Evolutionary conservation across 345 rosid species (phyloP).

Genomic region (Orychophragmus violaceus): DNA sequence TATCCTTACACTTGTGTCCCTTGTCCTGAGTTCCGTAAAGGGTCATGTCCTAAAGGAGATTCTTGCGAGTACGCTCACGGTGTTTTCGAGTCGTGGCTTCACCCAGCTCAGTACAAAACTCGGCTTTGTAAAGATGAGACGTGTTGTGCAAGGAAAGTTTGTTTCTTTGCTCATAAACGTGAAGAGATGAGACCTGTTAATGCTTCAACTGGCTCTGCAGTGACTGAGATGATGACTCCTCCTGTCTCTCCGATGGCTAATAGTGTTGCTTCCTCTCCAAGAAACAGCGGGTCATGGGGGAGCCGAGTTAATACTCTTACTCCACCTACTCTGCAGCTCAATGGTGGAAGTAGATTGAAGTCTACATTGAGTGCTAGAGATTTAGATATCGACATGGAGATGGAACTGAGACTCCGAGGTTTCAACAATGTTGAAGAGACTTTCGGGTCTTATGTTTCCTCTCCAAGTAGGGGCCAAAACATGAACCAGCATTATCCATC

Average conservation of each 20-base stretch:
- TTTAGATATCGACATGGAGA: constrained; percentile 57
- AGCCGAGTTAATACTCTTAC: constrained; percentile 53
- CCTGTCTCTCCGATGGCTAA: constrained; percentile 39
- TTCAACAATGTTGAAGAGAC: constrained; percentile 45
- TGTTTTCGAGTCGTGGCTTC: constrained; percentile 96
- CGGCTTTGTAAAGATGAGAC: constrained; percentile 95
- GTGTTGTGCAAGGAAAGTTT: constrained; percentile 81
- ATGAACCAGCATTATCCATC: constrained; percentile 58
- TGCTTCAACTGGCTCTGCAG: constrained; percentile 90
- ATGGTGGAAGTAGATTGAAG: constrained; percentile 79
- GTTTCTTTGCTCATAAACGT: constrained; percentile 90
- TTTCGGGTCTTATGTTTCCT: constrained; percentile 45
- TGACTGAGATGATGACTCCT: constrained; percentile 79
- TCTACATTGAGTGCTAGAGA: constrained; percentile 71
- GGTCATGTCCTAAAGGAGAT: constrained; percentile 83
- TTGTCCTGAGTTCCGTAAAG: constrained; percentile 95
- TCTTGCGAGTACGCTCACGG: constrained; percentile 97
- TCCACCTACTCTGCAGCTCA: constrained; percentile 47
- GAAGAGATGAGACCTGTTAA: constrained; percentile 92
- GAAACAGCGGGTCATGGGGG: constrained; percentile 52
- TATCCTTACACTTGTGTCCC: constrained; percentile 94
- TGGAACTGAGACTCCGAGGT: constrained; percentile 48
- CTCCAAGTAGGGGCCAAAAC: constrained; percentile 60
- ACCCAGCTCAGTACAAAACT: constrained; percentile 94
- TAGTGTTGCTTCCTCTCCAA: constrained; percentile 23